Conservation (phyloP, 2,329 filamentous ascomycete species). For the Davidsoniella eucalypti region DNA sequence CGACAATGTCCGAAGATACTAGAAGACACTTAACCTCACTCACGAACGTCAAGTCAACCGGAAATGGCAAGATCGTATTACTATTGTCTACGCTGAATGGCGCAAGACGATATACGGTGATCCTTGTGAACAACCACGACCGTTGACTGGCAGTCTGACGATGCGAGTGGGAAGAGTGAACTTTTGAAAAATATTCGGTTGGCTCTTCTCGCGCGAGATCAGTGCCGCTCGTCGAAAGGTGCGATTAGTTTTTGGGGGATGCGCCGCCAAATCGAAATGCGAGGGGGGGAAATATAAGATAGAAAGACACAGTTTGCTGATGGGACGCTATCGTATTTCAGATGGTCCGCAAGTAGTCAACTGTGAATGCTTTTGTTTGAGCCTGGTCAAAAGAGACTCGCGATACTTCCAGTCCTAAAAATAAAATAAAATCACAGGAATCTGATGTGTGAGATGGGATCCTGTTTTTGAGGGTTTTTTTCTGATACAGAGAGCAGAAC, state of each 20-base stretch:
- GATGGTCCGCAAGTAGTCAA: not conserved
- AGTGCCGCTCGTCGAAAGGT: conserved; percentile 13
- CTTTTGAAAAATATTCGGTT: conserved; percentile 12
- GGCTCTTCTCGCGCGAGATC: conserved; percentile 13
- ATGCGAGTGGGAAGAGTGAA: conserved; percentile 14
- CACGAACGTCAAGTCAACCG: conserved; percentile 13
- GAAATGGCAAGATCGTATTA: conserved; percentile 12
- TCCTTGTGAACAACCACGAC: conserved; percentile 12
- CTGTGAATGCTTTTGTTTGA: not conserved
- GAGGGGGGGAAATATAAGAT: not conserved
- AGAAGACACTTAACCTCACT: conserved; percentile 9
- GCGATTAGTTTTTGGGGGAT: conserved; percentile 9
- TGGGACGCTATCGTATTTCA: conserved; percentile 7
- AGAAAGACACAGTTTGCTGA: not conserved
- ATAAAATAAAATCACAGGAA: conserved; percentile 8
- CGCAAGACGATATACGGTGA: conserved; percentile 13
- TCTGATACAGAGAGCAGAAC: not conserved
- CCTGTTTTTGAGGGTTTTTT: not conserved
- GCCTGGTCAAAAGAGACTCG: not conserved
- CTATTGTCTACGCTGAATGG: conserved; percentile 12
- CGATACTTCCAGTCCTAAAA: not conserved
- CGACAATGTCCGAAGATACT: not conserved
- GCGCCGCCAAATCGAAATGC: conserved; percentile 12
- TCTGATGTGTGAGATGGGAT: not conserved
- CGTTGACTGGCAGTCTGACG: conserved; percentile 13